Conservation (phyloP, 345 rosid genomes). For the Euclidium syriacum region DNA sequence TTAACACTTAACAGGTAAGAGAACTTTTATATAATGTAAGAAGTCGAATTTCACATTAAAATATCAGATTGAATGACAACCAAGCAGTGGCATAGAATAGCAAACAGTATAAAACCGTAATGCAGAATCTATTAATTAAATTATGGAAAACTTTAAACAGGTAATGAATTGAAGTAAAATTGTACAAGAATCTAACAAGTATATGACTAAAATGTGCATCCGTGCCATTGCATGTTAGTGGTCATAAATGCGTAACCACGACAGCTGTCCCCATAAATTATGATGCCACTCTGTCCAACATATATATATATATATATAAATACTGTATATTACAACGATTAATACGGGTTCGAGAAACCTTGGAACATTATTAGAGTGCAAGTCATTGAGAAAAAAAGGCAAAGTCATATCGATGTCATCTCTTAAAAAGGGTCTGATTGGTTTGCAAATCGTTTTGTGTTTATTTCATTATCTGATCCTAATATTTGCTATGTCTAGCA, state of each 20-base stretch:
- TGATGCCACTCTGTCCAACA: conserved; percentile 29
- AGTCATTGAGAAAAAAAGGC: not conserved
- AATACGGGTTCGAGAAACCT: conserved; percentile 6
- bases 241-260: conserved; percentile 27
- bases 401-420: conserved; percentile 11
- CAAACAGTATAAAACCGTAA: not conserved
- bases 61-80: not conserved
- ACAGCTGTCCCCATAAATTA: conserved; percentile 29
- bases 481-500: no score
- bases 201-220: conserved; percentile 7
- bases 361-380: conserved; percentile 3
- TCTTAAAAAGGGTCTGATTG: no score
- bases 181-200: conserved; percentile 17
- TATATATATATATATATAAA: not conserved
- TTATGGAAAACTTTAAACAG: not conserved
- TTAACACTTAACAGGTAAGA: not conserved
- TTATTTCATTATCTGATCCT: no score
- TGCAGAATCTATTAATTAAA: not conserved
- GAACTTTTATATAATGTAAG: not conserved
- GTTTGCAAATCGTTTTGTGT: no score
- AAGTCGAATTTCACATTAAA: not conserved
- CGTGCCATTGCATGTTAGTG: conserved; percentile 35
- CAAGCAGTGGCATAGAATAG: not conserved
- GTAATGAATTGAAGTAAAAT: not conserved
- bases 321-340: not conserved